A percentile compares a stretch with the other conserved stretches of the same genome.
Conservation (phyloP, 1,139 yeast genomes). For the Taphrina deformans region DNA sequence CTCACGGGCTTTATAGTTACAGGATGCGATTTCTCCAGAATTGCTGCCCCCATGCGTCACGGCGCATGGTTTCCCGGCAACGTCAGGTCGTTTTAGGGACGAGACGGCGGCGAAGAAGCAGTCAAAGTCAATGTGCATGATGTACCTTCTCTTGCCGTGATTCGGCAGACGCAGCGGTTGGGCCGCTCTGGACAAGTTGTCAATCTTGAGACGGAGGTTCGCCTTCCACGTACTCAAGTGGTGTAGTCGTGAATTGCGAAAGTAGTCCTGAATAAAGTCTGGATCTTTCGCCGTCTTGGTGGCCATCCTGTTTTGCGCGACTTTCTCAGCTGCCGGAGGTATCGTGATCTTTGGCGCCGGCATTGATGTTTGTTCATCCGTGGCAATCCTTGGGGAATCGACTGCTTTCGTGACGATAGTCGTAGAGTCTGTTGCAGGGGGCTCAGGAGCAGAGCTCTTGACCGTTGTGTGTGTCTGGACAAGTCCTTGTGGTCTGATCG, state of each 20-base stretch:
- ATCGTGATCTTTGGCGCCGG: neutral
- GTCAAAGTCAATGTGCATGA: conserved; percentile 87
- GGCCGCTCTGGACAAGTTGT: conserved; percentile 47
- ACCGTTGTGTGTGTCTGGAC: neutral
- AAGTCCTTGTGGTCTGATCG: neutral
- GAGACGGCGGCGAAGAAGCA: conserved; percentile 92
- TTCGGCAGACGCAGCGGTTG: conserved; percentile 34
- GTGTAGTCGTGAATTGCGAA: conserved; percentile 79
- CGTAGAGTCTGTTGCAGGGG: neutral
- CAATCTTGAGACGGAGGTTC: conserved; percentile 63
- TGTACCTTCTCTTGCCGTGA: conserved; percentile 43
- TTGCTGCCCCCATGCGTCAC: conserved; percentile 72
- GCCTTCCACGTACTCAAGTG: conserved; percentile 87
- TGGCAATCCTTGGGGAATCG: neutral
- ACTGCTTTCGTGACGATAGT: neutral
- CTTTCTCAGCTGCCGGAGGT: neutral
- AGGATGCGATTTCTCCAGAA: conserved; percentile 79
- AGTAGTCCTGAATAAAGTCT: conserved; percentile 66
- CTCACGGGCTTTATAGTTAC: conserved; percentile 79
- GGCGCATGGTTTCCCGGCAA: conserved; percentile 63
- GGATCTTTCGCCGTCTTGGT: conserved; percentile 68
- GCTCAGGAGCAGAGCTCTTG: too few relatives aligned
- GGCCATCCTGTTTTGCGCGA: conserved; percentile 5
- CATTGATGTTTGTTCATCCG: neutral
- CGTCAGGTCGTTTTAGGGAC: conserved; percentile 56